phyloP scores from a whole-genome alignment of 73 alveolate genomes.

The Tetrahymena elliotti region DNA sequence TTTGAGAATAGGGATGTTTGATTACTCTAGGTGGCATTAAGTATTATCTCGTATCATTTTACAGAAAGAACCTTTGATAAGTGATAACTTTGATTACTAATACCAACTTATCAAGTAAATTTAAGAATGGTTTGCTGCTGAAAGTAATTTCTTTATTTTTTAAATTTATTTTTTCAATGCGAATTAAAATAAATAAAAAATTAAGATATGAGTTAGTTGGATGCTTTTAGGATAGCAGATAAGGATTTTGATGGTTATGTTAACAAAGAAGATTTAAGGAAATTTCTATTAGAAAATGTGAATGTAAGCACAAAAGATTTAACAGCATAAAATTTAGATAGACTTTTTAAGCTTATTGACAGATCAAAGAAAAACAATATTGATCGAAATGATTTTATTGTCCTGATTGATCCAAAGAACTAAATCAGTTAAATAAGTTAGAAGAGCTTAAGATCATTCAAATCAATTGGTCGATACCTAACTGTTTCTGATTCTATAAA shows the following conservation, averaged over 20 bases:
- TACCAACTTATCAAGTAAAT: constrained; percentile 28
- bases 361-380: constrained; percentile 40
- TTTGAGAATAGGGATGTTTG: constrained; percentile 51
- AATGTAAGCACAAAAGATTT: constrained; percentile 33
- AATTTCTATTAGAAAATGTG: constrained; percentile 32
- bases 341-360: constrained; percentile 56
- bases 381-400: neutral
- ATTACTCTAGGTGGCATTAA: constrained; percentile 48
- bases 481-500: neutral
- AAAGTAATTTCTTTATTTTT: constrained; percentile 11
- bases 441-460: neutral
- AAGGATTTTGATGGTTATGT: constrained; percentile 60
- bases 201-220: neutral
- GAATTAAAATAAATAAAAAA: neutral
- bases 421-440: neutral
- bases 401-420: neutral
- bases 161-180: neutral
- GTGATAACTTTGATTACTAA: constrained; percentile 57
- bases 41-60: constrained; percentile 33
- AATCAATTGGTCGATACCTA: neutral
- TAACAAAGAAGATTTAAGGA: constrained; percentile 36
- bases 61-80: neutral
- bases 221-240: constrained; percentile 50
- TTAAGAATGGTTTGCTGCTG: constrained; percentile 43
- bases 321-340: constrained; percentile 33